A percentile compares a stretch with the other conserved stretches of the same genome.
Evolutionary conservation across 495 filamentous ascomycete species (phyloP).

Genomic region (Echria macrotheca): DNA sequence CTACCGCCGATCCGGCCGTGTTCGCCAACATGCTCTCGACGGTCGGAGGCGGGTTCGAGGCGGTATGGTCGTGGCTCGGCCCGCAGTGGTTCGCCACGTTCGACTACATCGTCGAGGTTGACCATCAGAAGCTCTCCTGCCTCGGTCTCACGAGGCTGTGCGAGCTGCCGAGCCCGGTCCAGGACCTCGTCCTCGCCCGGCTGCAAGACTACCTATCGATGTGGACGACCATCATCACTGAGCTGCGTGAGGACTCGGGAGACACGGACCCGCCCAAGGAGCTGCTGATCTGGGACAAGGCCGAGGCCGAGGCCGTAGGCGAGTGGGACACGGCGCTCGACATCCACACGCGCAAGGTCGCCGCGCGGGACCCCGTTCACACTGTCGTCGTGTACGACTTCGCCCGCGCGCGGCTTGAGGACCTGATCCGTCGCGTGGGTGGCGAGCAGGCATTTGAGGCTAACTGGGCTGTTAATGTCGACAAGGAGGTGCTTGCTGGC

Average conservation of each 20-base stretch:
- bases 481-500: conserved; percentile 65
- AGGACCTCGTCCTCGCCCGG: conserved; percentile 37
- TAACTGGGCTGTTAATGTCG: conserved; percentile 83
- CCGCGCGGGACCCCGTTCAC: conserved; percentile 62
- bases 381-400: conserved; percentile 64
- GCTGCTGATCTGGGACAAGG: conserved; percentile 56
- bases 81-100: conserved; percentile 86
- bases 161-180: conserved; percentile 52
- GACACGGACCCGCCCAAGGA: conserved; percentile 34
- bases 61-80: conserved; percentile 66
- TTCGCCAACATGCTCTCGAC: conserved; percentile 54
- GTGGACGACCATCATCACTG: conserved; percentile 45
- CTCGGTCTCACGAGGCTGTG: conserved; percentile 79
- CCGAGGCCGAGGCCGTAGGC: no score
- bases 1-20: conserved; percentile 59
- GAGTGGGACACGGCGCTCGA: conserved; percentile 66
- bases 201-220: conserved; percentile 50
- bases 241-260: conserved; percentile 31
- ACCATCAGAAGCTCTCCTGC: conserved; percentile 72
- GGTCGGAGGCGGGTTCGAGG: conserved; percentile 35
- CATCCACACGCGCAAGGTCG: conserved; percentile 44
- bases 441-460: conserved; percentile 68
- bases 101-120: conserved; percentile 69
- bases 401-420: conserved; percentile 59
- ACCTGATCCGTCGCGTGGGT: conserved; percentile 60